Base-by-base conservation (phyloP, 306 rosid genomes). In the Vigna angularis region DNA sequence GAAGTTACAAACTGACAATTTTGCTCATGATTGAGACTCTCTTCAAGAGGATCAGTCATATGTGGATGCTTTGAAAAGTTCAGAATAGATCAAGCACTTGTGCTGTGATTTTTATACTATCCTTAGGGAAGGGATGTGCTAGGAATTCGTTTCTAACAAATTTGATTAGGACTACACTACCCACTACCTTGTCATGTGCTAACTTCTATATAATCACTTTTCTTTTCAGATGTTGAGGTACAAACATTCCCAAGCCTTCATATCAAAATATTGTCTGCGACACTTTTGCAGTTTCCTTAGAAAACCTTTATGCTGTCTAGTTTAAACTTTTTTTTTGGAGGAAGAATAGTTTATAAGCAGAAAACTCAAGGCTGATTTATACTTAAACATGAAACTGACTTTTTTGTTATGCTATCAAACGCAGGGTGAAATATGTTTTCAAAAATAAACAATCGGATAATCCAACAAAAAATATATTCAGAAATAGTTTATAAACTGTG, bases 1-100 rank as follows among this genome's bases (percentile, higher is more conserved):
- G 15, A 76, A 51, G 68, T 5, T 17, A 22, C 53, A 30, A 66
- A 24, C 38, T 16, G 10, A 28, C 45, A 74, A 42, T 58, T 30
- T 66, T 59, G 10, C 38, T 42, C 61, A 44, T 72, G 14, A n/a
- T 66, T 26, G 7, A 15, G 71, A 72, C 22, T 63, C 15, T 71
- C 11, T 22, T 28, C 49, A 32, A 20, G 28, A 63, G 70, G 74
- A 62, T 63, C 66, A 20, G n/a, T 71, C 30, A 52, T 76, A 52
- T 70, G 49, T 63, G 18, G 63, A 20, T 63, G 52, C 49, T 4
- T 71, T 10, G 11, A 51, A 68, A 70, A 20, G 49, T 71, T 24
- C 12, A 76, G 4, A 61, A 38, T 59, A 67, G 56, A 24, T 58
- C 38, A 49, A 70, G 22, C 77, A 40, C 59, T 52, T 13, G 3